Base-by-base conservation (phyloP, 163 green algal species). In the Scenedesmus sp. region DNA sequence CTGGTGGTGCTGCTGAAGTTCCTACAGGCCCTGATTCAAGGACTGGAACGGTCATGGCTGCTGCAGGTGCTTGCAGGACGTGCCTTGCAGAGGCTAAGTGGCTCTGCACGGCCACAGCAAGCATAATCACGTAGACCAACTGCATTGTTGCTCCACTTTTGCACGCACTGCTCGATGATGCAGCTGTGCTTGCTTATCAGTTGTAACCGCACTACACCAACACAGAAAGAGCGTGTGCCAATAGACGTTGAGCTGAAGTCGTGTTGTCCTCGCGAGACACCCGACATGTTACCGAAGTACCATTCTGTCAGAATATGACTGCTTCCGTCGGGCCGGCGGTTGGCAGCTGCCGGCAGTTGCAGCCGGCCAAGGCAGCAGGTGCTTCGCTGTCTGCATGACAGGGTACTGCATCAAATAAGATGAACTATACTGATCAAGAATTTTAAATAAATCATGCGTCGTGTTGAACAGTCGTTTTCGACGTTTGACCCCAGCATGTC, bases 281-380 rank as follows among this genome's bases (percentile, higher is more conserved):
- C 3, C 20, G 56, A 20, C 56, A 70, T 20, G 56, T 16, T 70
- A 70, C 56, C 20, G 56, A n/a, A n/a, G 56, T n/a, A 70, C 56
- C 56, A 26, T 30, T 18, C 65, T 76, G 65, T 76, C 65, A 76
- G 65, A n/a, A n/a, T n/a, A n/a, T n/a, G n/a, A n/a, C n/a, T n/a
- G n/a, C n/a, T n/a, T n/a, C n/a, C n/a, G n/a, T 76, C 65, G 65
- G 65, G 65, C 30, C 65, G 65, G 9, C 65, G 65, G 65, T 76
- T 76, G 65, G 65, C 65, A 76, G 65, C 40, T 76, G 30, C 40
- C 65, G 65, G 65, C 5, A 76, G 65, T 76, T 76, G 65, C 65
- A 40, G 30, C 65, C 65, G 65, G 65, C 65, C 65, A 40, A 76
- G 65, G 65, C 65, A 76, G 65, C 65, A 76, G 65, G 65, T 76